These are phyloP conservation scores for Pichia manshurica DNA, from an alignment of 805 yeast species.

Conservation along the genomic window DNA sequence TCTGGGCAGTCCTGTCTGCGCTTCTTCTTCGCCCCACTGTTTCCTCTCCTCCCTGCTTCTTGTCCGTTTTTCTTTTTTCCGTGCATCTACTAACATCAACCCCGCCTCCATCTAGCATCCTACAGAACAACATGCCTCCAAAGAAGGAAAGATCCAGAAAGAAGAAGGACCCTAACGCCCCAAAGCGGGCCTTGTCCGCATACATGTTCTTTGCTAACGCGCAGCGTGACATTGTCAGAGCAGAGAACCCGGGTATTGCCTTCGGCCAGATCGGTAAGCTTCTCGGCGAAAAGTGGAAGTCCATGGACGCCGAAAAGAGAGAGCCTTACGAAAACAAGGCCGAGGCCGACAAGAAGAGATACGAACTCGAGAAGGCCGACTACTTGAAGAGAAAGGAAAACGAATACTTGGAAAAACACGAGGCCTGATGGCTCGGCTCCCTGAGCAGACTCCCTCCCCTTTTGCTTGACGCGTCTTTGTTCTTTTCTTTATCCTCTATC, in stretches of 20 bases:
- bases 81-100: neutral
- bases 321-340: constrained; percentile 90
- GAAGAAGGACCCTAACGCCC: constrained; percentile 88
- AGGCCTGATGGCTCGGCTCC: neutral
- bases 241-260: constrained; percentile 93
- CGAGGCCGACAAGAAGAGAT: constrained; percentile 94
- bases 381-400: constrained; percentile 39
- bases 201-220: constrained; percentile 99
- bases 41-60: neutral
- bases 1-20: too few relatives aligned
- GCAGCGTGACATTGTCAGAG: constrained; percentile 91
- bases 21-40: too few relatives aligned
- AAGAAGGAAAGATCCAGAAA: constrained; percentile 29
- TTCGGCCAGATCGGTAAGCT: constrained; percentile 95
- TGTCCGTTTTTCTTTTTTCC: neutral
- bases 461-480: neutral
- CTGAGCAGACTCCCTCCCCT: neutral
- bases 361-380: constrained; percentile 91
- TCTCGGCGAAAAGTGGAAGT: constrained; percentile 96
- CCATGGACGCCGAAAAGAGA: constrained; percentile 75
- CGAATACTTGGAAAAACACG: constrained; percentile 13
- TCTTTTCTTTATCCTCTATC: too few relatives aligned
- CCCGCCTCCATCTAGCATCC: neutral
- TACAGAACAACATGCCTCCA: constrained; percentile 13
- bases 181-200: constrained; percentile 96